Percentiles rank a stretch among this genome's conserved stretches.
Conservation (phyloP, 2,329 filamentous ascomycete species). For the Aspergillus sergii region DNA sequence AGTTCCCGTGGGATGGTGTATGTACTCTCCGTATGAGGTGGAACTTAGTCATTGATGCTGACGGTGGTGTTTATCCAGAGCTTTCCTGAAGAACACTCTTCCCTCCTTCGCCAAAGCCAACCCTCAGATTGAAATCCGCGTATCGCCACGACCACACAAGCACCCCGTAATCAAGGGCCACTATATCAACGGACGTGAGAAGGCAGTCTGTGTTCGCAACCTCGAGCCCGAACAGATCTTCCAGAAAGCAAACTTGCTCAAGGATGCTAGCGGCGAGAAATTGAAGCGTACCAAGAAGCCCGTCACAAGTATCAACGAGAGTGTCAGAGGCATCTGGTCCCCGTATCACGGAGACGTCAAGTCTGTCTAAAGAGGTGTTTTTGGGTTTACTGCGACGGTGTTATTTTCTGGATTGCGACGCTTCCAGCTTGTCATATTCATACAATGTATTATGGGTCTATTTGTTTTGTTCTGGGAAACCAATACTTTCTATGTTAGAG, state of each 20-base stretch:
- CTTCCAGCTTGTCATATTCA: constrained; percentile 20
- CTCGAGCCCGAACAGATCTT: constrained; percentile 78
- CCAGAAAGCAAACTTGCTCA: constrained; percentile 66
- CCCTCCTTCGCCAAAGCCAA: constrained; percentile 77
- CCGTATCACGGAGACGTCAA: constrained; percentile 62
- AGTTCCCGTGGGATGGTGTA: constrained; percentile 96
- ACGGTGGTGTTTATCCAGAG: constrained; percentile 49
- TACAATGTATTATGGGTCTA: constrained; percentile 33
- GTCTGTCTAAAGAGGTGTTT: constrained; percentile 43
- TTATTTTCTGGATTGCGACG: constrained; percentile 20
- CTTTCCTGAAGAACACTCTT: constrained; percentile 79
- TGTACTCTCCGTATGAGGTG: constrained; percentile 27
- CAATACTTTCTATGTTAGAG: constrained; percentile 17
- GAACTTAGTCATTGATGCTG: neutral
- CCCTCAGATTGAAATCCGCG: constrained; percentile 85
- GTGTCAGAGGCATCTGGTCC: constrained; percentile 67
- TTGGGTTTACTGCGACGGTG: constrained; percentile 20
- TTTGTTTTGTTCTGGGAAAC: constrained; percentile 17
- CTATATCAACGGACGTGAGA: constrained; percentile 88
- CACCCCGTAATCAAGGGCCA: constrained; percentile 87
- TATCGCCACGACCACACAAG: constrained; percentile 85
- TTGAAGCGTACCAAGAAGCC: constrained; percentile 59
- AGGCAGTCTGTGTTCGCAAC: constrained; percentile 87
- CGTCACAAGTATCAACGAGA: constrained; percentile 64
- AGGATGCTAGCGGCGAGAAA: constrained; percentile 52